These are phyloP conservation scores for Acacia pycnantha DNA, from an alignment of 331 rosid genomes.

Conservation along the genomic window DNA sequence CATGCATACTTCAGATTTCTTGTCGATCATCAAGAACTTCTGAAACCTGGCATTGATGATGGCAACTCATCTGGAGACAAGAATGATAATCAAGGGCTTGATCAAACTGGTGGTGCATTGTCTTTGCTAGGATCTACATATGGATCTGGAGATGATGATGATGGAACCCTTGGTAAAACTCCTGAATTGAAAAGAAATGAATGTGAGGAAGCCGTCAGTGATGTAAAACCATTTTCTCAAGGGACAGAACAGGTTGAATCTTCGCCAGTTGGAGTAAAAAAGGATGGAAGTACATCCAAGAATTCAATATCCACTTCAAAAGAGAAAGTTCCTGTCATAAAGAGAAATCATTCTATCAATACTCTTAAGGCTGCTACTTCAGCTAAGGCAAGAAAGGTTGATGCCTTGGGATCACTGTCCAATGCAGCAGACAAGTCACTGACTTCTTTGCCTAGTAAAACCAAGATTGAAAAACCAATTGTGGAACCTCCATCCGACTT, in stretches of 20 bases:
- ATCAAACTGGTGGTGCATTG: slow-evolving; percentile 74
- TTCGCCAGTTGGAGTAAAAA: slow-evolving; percentile 39
- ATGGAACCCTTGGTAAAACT: slow-evolving; percentile 47
- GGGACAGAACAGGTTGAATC: slow-evolving; percentile 41
- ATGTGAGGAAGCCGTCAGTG: slow-evolving; percentile 36
- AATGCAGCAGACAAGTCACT: slow-evolving; percentile 37
- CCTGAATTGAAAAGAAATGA: slow-evolving; percentile 24
- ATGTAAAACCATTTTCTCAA: slow-evolving; percentile 33
- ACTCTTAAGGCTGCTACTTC: slow-evolving; percentile 44
- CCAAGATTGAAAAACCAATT: slow-evolving; percentile 59
- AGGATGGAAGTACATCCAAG: slow-evolving; percentile 43
- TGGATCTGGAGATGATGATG: slow-evolving; percentile 85
- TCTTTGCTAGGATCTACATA: slow-evolving; percentile 87
- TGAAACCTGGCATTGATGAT: slow-evolving; percentile 43
- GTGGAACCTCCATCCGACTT: slow-evolving; percentile 78
- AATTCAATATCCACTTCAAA: slow-evolving; percentile 39
- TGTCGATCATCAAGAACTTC: slow-evolving; percentile 70
- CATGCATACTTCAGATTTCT: slow-evolving; percentile 84
- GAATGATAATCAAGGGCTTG: slow-evolving; percentile 41
- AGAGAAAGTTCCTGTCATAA: slow-evolving; percentile 61
- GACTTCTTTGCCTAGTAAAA: slow-evolving; percentile 35
- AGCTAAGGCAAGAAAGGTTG: slow-evolving; percentile 40
- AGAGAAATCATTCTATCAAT: slow-evolving; percentile 56
- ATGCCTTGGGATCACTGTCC: slow-evolving; percentile 28
- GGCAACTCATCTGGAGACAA: slow-evolving; percentile 43